Evolutionary conservation across 2,329 filamentous ascomycete genomes (phyloP).

Genomic region (Colletotrichum endophyticum): DNA sequence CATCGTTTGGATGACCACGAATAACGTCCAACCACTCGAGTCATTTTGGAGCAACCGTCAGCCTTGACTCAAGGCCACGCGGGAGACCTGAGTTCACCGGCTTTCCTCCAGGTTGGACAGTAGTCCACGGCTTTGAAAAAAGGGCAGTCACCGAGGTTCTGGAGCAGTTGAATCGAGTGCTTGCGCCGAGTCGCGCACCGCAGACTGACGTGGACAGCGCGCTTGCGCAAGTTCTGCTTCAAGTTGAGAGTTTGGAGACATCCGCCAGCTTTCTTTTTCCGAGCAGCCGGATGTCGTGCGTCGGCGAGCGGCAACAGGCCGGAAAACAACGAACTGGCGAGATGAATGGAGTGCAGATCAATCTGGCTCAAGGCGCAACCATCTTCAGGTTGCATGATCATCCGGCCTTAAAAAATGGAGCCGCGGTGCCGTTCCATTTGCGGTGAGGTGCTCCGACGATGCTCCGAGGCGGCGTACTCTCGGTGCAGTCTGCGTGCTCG

Average conservation of each 20-base stretch:
- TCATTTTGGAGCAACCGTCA: not conserved
- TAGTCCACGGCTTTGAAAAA: not conserved
- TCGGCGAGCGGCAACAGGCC: not conserved
- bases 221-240: not conserved
- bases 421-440: not conserved
- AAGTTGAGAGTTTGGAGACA: not conserved
- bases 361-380: not conserved
- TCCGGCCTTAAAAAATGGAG: constrained; percentile 17
- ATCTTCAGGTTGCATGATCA: constrained; percentile 14
- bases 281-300: not conserved
- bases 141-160: not conserved
- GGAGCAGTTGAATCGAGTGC: not conserved
- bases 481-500: not conserved
- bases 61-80: not conserved
- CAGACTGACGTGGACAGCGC: not conserved
- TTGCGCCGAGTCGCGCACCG: not conserved
- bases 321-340: not conserved
- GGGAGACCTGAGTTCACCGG: not conserved
- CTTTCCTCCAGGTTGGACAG: not conserved
- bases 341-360: not conserved
- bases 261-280: not conserved
- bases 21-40: not conserved
- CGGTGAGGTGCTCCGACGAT: not conserved
- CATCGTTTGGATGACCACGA: not conserved
- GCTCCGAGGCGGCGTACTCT: not conserved